Evolutionary conservation across 345 rosid genomes (phyloP).

Genomic region (Moricandia arvensis): DNA sequence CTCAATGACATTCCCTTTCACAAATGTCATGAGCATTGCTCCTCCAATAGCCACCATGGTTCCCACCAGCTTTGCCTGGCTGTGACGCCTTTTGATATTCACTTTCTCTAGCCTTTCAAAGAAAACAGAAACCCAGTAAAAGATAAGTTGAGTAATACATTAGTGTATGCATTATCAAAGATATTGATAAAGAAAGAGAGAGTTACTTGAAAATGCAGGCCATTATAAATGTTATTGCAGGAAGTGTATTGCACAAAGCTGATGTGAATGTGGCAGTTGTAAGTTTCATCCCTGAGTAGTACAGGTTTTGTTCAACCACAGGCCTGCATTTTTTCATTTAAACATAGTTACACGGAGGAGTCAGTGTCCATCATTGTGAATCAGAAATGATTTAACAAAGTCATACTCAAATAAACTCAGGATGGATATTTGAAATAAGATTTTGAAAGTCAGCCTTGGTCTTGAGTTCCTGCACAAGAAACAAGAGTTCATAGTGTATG

Average conservation of each 20-base stretch:
- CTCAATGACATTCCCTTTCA: slow-evolving; percentile 54
- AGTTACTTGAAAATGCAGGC: slow-evolving; percentile 60
- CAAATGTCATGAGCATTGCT: slow-evolving; percentile 79
- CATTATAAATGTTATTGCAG: slow-evolving; percentile 63
- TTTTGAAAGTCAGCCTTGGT: slow-evolving; percentile 65
- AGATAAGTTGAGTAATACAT: not conserved
- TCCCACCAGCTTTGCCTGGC: slow-evolving; percentile 78
- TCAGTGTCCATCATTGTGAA: not conserved
- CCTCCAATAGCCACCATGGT: slow-evolving; percentile 83
- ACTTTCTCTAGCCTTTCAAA: slow-evolving; percentile 67
- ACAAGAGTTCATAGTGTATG: slow-evolving; percentile 2
- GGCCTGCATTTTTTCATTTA: slow-evolving; percentile 27
- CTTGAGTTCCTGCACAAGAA: slow-evolving; percentile 57
- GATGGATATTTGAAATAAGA: slow-evolving; percentile 57
- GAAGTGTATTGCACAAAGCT: slow-evolving; percentile 66
- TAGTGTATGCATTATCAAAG: not conserved
- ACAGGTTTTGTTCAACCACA: slow-evolving; percentile 45
- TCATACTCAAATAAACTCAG: slow-evolving; percentile 73
- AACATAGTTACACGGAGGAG: slow-evolving; percentile 2
- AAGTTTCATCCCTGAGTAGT: slow-evolving; percentile 64
- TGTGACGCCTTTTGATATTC: slow-evolving; percentile 49
- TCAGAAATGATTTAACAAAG: not conserved
- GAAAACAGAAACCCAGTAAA: not conserved
- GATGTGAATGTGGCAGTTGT: slow-evolving; percentile 74
- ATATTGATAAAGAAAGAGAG: not conserved